Base-by-base conservation (phyloP, 2,329 filamentous ascomycete genomes). In the Coniochaeta pulveracea region DNA sequence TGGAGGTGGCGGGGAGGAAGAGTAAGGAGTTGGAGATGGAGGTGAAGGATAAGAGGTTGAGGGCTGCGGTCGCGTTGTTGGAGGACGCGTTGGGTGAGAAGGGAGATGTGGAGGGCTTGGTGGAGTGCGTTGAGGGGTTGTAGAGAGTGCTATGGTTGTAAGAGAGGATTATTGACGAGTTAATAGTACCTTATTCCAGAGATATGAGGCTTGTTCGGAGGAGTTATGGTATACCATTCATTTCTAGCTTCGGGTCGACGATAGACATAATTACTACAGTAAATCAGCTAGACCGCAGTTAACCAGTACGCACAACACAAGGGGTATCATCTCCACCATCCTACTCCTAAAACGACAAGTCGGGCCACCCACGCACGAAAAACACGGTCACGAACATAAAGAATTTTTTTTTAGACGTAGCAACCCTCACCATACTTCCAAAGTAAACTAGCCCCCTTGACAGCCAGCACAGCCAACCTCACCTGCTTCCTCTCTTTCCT, bases 1-100 rank as follows among this genome's bases (percentile, higher is more conserved):
- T 96, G 21, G 82, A 88, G 17, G 65, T 85, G 16, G 91, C 91
- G 3, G 75, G 72, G n/a, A 60, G 64, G 29, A 91, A 93, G 59
- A 93, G 85, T 39, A 64, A 63, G 24, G 77, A 89, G 55, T 60
- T 98, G 55, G 91, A 98, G 58, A 68, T 76, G 34, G 71, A 77
- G 43, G 75, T 86, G 45, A 72, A 65, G 43, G 61, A 62, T 40
- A 75, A 79, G 40, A 72, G 74, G 39, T 51, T 93, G 26, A 61
- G 50, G 30, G 68, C 68, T 1, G 60, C 65, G 2, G 56, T 53
- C 15, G 53, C 48, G 26, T 47, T 67, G 19, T 42, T 75, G 22
- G 42, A 42, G 1, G 56, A 63, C 33, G 54, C 72, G 5, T 34
- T 72, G 6, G 33, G 44, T 7, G 47, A 51, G 11, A 45, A 44